Evolutionary conservation across 305 asterid species (phyloP).

Genomic region (Solanum hybrid): DNA sequence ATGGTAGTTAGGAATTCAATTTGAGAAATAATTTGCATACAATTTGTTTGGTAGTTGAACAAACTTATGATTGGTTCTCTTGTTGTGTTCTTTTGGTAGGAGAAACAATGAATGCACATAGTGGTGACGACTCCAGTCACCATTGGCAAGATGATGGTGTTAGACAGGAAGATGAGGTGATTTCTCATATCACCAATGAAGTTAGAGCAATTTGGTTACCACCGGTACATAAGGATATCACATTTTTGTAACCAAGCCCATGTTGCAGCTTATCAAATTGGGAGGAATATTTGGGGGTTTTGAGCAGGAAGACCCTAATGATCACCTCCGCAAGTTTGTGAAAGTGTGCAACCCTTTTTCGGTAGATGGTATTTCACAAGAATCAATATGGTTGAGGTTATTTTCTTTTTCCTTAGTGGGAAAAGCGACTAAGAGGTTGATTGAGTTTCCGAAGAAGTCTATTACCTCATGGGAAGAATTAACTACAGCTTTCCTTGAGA

Average conservation of each 20-base stretch:
- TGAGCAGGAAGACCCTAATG: background rate
- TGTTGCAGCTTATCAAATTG: background rate
- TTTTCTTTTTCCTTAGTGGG: background rate
- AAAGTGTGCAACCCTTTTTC: background rate
- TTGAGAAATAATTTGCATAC: background rate
- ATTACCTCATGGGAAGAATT: background rate
- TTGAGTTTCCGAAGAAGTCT: no score
- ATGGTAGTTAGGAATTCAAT: no score
- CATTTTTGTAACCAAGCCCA: background rate
- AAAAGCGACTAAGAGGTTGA: background rate
- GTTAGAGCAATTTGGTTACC: background rate
- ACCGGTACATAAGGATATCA: background rate
- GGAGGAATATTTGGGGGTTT: background rate
- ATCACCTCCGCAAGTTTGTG: background rate
- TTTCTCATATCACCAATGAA: background rate
- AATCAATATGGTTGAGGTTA: background rate
- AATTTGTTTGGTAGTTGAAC: background rate
- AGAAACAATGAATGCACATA: background rate
- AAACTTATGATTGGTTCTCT: no score
- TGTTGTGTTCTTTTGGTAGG: background rate
- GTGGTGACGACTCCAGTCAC: background rate
- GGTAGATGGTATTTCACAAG: background rate
- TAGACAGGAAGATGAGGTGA: background rate
- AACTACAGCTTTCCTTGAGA: background rate
- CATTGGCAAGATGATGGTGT: background rate